Conservation (phyloP, 1,284 basidiomycete species). For the Cutaneotrichosporon cyanovorans region DNA sequence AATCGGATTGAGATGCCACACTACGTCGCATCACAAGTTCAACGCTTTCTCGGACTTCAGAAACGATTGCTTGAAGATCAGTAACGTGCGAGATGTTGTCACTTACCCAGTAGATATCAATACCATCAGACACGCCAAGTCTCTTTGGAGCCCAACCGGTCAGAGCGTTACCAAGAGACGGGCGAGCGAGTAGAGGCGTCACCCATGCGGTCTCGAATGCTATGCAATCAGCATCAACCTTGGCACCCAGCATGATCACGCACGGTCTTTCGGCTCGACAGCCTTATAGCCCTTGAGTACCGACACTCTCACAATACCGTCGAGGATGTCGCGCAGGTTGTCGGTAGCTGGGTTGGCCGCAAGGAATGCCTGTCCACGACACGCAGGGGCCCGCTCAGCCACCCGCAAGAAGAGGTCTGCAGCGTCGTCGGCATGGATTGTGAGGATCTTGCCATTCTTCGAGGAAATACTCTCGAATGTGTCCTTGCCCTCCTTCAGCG, state of each 20-base stretch:
- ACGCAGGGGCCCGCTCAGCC: slow-evolving; percentile 46
- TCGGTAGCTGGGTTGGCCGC: slow-evolving; percentile 50
- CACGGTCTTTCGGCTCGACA: slow-evolving; percentile 9
- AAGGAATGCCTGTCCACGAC: slow-evolving; percentile 50
- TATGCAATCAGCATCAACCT: slow-evolving; percentile 3
- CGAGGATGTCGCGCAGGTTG: slow-evolving; percentile 48
- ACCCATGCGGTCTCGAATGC: slow-evolving; percentile 39
- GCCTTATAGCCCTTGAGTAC: slow-evolving; percentile 31
- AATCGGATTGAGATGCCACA: too few relatives aligned
- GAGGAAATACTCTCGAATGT: slow-evolving; percentile 39
- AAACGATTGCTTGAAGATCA: too few relatives aligned
- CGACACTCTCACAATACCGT: slow-evolving; percentile 47
- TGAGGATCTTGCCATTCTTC: slow-evolving; percentile 44
- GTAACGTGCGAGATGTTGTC: too few relatives aligned
- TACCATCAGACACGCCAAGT: slow-evolving; percentile 48
- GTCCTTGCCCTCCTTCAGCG: slow-evolving; percentile 45
- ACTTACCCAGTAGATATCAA: slow-evolving; percentile 47
- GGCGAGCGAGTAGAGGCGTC: slow-evolving; percentile 29
- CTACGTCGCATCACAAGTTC: too few relatives aligned
- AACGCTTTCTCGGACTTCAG: too few relatives aligned
- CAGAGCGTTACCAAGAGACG: slow-evolving; percentile 49
- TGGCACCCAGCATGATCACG: background rate
- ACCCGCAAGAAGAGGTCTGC: slow-evolving; percentile 50
- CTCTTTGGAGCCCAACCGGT: slow-evolving; percentile 52
- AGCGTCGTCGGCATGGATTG: slow-evolving; percentile 53